Conservation (phyloP, 345 rosid genomes). For the Eucalyptus coolabah region DNA sequence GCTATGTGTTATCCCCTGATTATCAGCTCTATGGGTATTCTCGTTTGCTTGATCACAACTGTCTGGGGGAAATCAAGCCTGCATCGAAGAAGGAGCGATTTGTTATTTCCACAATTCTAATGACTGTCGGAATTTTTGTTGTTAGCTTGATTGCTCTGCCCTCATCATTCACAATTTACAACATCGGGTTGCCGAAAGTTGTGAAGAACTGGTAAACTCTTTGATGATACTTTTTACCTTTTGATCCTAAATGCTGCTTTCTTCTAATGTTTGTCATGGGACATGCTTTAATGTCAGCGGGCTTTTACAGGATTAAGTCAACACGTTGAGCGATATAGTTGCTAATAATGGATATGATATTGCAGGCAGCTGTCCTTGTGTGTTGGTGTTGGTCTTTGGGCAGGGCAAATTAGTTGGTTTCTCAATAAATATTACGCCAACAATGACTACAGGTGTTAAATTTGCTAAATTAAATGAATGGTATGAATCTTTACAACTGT, state of each 20-base stretch:
- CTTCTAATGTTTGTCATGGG: neutral
- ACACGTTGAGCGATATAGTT: fast-evolving
- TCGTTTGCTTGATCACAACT: neutral
- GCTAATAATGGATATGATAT: neutral
- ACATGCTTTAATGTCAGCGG: neutral
- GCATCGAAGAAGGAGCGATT: neutral
- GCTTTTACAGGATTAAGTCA: neutral
- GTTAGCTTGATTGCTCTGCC: neutral
- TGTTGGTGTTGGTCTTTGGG: neutral
- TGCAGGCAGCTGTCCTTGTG: neutral
- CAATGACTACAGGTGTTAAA: neutral
- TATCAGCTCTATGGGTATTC: neutral
- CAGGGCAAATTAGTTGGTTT: neutral
- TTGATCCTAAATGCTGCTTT: neutral
- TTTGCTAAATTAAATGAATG: neutral
- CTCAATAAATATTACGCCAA: neutral
- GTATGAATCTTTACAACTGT: neutral
- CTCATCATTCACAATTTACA: neutral
- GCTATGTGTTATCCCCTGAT: neutral
- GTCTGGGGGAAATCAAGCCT: neutral
- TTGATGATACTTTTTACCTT: neutral
- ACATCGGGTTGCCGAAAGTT: neutral
- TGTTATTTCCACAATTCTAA: neutral
- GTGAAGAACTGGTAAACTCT: neutral
- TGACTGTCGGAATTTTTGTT: neutral